Percentiles rank a stretch among this genome's conserved stretches.
These are phyloP conservation scores for Penicillium hordei DNA, from an alignment of 2,329 filamentous ascomycete genomes.

Conservation along the genomic window DNA sequence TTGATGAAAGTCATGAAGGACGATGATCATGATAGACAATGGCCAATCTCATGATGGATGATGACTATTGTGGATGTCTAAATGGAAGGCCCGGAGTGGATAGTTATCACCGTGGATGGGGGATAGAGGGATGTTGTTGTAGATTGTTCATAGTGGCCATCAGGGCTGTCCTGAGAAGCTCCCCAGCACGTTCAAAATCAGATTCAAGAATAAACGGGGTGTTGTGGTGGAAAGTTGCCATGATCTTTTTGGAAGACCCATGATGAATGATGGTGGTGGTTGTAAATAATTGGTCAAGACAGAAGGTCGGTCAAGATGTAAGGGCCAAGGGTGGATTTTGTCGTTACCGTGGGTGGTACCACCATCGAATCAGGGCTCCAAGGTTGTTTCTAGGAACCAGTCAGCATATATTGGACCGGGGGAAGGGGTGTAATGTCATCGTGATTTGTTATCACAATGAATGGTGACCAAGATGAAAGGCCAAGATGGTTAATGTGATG, in stretches of 20 bases:
- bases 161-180: neutral
- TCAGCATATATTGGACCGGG: neutral
- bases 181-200: neutral
- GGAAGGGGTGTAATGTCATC: neutral
- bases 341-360: neutral
- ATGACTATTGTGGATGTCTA: neutral
- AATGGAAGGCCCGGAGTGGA: neutral
- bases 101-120: neutral
- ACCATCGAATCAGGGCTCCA: neutral
- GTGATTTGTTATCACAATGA: neutral
- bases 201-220: neutral
- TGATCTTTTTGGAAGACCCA: neutral
- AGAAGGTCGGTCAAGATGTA: neutral
- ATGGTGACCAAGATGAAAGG: neutral
- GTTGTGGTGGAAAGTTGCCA: neutral
- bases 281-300: neutral
- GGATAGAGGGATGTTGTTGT: neutral
- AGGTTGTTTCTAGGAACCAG: neutral
- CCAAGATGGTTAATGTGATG: neutral
- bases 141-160: neutral
- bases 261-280: neutral
- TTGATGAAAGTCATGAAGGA: neutral
- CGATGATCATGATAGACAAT: neutral
- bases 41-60: neutral
- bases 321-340: neutral